phyloP scores from a whole-genome alignment of 1,139 yeast genomes.

The Magnusiomyces suaveolens region DNA sequence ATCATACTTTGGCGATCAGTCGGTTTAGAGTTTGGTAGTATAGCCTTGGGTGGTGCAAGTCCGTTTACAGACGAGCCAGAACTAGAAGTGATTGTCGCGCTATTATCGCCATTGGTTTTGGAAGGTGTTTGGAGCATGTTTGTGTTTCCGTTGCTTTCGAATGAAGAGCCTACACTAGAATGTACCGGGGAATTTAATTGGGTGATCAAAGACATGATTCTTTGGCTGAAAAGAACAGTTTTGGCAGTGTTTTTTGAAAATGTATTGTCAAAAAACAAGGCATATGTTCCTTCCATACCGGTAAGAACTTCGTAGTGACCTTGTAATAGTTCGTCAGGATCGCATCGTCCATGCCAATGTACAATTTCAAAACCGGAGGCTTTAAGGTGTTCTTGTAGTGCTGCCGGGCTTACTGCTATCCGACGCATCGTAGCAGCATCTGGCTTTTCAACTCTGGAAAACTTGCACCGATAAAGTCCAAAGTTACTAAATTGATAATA shows the following conservation, averaged over 20 bases:
- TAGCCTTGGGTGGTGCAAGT: not conserved
- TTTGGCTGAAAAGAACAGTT: conserved; percentile 60
- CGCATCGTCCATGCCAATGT: conserved; percentile 31
- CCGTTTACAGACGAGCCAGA: not conserved
- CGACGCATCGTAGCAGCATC: conserved; percentile 5
- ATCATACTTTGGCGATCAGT: not conserved
- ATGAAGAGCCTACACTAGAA: not conserved
- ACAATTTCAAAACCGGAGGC: conserved; percentile 31
- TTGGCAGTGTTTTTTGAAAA: conserved; percentile 80
- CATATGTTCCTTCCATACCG: conserved; percentile 51
- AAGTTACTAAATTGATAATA: conserved; percentile 32
- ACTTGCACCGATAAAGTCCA: conserved; percentile 38
- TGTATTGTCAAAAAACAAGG: conserved; percentile 86
- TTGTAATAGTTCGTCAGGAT: conserved; percentile 34
- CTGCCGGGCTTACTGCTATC: conserved; percentile 6
- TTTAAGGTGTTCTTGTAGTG: conserved; percentile 29
- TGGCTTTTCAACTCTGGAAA: not conserved
- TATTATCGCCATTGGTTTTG: not conserved
- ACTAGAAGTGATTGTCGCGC: not conserved
- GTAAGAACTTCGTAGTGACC: conserved; percentile 50
- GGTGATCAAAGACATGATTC: conserved; percentile 15
- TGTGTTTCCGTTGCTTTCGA: not conserved
- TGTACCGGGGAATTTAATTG: not conserved
- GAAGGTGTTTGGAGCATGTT: not conserved
- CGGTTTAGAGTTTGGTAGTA: not conserved